phyloP scores from a whole-genome alignment of 495 filamentous ascomycete species.

The Penicillium nucicola region DNA sequence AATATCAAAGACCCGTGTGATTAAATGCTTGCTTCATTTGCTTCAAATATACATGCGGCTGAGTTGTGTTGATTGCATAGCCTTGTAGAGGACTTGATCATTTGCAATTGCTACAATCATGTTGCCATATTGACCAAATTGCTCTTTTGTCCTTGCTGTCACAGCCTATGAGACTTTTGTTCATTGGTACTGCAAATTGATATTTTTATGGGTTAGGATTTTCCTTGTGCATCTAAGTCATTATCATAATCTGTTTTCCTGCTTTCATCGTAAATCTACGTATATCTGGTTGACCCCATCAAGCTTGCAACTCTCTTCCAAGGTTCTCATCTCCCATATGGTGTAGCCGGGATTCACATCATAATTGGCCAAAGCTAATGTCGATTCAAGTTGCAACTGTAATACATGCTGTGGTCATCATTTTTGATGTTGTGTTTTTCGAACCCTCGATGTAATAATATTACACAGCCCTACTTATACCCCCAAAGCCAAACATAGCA shows the following conservation, averaged over 20 bases:
- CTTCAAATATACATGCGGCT: conserved; percentile 21
- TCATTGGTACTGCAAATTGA: conserved; percentile 10
- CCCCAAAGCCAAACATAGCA: too few relatives aligned
- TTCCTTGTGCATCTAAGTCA: conserved; percentile 11
- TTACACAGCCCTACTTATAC: too few relatives aligned
- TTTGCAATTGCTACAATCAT: conserved; percentile 10
- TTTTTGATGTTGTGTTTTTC: too few relatives aligned
- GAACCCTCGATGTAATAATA: too few relatives aligned
- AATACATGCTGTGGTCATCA: not conserved
- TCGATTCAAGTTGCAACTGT: conserved; percentile 1
- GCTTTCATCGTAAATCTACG: not conserved
- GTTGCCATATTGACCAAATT: conserved; percentile 2
- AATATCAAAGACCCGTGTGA: conserved; percentile 9
- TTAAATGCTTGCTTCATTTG: conserved; percentile 15
- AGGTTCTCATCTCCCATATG: too few relatives aligned
- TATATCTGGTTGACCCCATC: too few relatives aligned
- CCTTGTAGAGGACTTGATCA: conserved; percentile 8
- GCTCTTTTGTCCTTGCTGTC: conserved; percentile 5
- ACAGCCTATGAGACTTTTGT: conserved; percentile 3
- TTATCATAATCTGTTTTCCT: conserved; percentile 4
- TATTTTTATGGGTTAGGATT: conserved; percentile 11
- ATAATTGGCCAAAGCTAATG: conserved; percentile 3
- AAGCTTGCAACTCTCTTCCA: too few relatives aligned
- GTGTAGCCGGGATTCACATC: too few relatives aligned
- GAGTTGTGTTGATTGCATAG: conserved; percentile 1